Percentiles rank a stretch among this genome's conserved stretches.
These are phyloP conservation scores for Epichloe uncinata DNA, from an alignment of 2,329 filamentous ascomycete genomes.

Conservation along the genomic window DNA sequence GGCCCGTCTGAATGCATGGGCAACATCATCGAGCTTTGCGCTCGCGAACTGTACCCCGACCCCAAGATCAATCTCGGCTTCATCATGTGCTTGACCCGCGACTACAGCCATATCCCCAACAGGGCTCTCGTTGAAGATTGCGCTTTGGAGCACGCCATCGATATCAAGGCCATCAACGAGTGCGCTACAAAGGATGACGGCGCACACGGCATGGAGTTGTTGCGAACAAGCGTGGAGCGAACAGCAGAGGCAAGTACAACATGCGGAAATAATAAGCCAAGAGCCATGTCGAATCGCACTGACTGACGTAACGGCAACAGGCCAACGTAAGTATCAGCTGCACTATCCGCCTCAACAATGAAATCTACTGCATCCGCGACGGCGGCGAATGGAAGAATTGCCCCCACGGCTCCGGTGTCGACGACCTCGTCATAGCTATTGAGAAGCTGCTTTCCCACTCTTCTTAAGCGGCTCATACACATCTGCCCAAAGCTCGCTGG, in stretches of 20 bases:
- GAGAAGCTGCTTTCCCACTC: constrained; percentile 53
- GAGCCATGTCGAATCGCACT: background rate
- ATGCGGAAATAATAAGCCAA: background rate
- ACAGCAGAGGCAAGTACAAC: constrained; percentile 37
- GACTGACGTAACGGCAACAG: constrained; percentile 16
- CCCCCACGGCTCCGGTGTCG: constrained; percentile 49
- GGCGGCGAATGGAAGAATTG: constrained; percentile 69
- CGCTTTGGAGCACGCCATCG: constrained; percentile 79
- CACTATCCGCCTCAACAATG: constrained; percentile 63
- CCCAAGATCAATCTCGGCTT: constrained; percentile 86
- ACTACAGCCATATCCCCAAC: constrained; percentile 67
- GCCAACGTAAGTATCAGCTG: constrained; percentile 59
- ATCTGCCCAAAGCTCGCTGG: constrained; percentile 77
- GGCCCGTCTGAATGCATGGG: constrained; percentile 82
- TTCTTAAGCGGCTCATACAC: constrained; percentile 68
- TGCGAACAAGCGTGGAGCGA: constrained; percentile 54
- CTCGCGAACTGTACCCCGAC: constrained; percentile 66
- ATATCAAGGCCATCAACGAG: constrained; percentile 67
- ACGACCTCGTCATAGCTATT: constrained; percentile 65
- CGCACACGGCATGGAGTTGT: constrained; percentile 51
- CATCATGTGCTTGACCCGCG: constrained; percentile 71
- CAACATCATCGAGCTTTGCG: constrained; percentile 90
- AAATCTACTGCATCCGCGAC: constrained; percentile 77
- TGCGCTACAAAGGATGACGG: constrained; percentile 71
- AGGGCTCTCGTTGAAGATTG: constrained; percentile 72